Evolutionary conservation across 192 early-diverging fungal species (phyloP).

Genomic region (Gamsiella multidivaricata): DNA sequence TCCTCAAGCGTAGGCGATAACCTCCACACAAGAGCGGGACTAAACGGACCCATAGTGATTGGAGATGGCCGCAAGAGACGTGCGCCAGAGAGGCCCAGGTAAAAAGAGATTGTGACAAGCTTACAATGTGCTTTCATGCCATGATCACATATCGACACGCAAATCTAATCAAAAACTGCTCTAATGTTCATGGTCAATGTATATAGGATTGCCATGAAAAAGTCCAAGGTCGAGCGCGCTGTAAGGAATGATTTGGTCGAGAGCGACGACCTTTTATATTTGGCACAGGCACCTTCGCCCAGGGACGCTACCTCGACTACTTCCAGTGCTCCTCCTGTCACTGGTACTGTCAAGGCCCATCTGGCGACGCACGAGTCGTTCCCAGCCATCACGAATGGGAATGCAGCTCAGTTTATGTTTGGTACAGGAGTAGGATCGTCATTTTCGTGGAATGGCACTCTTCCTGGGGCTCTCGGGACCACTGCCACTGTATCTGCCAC

Average conservation of each 20-base stretch:
- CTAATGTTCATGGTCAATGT: neutral
- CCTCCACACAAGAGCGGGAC: neutral
- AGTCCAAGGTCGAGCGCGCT: neutral
- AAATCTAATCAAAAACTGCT: neutral
- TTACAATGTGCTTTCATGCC: neutral
- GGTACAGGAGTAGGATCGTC: too few species aligned
- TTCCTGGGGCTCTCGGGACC: too few species aligned
- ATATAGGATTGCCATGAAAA: slow-evolving; percentile 5
- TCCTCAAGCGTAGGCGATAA: too few species aligned
- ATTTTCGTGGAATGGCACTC: too few species aligned
- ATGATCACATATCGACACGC: neutral
- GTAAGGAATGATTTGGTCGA: neutral
- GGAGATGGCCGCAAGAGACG: slow-evolving; percentile 31
- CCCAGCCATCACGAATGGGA: too few species aligned
- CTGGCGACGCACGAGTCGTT: too few species aligned
- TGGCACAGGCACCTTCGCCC: neutral
- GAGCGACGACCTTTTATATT: neutral
- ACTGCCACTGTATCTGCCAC: too few species aligned
- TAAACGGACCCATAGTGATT: neutral
- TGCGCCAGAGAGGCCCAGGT: slow-evolving; percentile 22
- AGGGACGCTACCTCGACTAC: neutral
- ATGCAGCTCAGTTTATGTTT: too few species aligned
- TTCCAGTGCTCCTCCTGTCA: too few species aligned
- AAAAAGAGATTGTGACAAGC: neutral
- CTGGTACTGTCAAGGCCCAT: too few species aligned